Evolutionary conservation across 73 alveolate species (phyloP).

Genomic region (Breviolum minutum): DNA sequence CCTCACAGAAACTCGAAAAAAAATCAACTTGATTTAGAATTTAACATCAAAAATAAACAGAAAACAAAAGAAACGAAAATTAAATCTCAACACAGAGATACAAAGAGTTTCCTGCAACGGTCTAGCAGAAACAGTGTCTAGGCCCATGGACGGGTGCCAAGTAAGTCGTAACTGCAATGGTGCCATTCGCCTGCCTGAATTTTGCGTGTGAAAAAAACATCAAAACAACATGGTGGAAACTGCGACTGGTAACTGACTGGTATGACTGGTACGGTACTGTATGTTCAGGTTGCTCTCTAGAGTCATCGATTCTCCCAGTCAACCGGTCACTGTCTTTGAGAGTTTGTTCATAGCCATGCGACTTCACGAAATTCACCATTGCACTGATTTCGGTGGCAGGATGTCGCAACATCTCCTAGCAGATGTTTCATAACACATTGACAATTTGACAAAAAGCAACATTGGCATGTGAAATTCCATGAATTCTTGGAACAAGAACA

Average conservation of each 20-base stretch:
- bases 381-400: conserved; percentile 88
- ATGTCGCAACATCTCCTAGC: conserved; percentile 54
- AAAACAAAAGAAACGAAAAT: too few species aligned
- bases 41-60: too few species aligned
- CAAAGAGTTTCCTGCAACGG: neutral
- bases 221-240: neutral
- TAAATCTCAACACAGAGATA: too few species aligned
- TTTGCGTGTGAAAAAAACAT: neutral
- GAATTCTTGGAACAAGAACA: too few species aligned
- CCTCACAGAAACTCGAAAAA: neutral
- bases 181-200: conserved; percentile 69
- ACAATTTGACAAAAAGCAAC: too few species aligned
- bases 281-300: neutral
- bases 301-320: too few species aligned
- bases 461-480: too few species aligned
- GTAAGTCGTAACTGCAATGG: conserved; percentile 54
- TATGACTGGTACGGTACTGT: too few species aligned
- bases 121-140: neutral
- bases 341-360: neutral
- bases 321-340: too few species aligned
- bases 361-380: conserved; percentile 38
- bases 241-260: too few species aligned
- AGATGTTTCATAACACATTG: neutral
- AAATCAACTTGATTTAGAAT: too few species aligned
- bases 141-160: conserved; percentile 13